phyloP scores from a whole-genome alignment of 2,329 filamentous ascomycete genomes.

The Lachnellula occidentalis region DNA sequence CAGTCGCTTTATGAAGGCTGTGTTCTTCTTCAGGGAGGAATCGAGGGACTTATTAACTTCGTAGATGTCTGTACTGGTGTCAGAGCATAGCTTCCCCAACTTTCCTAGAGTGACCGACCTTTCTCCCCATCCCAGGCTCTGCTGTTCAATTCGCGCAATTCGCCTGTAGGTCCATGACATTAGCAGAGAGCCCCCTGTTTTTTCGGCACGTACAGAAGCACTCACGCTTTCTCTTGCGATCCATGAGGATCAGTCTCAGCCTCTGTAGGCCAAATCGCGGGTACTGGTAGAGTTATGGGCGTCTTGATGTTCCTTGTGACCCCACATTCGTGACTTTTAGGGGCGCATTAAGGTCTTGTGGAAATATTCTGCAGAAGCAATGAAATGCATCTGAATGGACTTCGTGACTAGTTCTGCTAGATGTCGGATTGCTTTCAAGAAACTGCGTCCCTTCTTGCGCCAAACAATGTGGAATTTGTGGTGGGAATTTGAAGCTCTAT shows the following conservation, averaged over 20 bases:
- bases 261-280: constrained; percentile 15
- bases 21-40: constrained; percentile 96
- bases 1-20: constrained; percentile 92
- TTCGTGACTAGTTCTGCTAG: background rate
- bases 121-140: constrained; percentile 84
- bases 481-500: background rate
- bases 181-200: constrained; percentile 12
- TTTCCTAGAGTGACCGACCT: constrained; percentile 49
- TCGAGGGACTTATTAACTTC: constrained; percentile 72
- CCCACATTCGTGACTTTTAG: constrained; percentile 33
- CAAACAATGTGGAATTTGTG: background rate
- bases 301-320: constrained; percentile 27
- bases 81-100: constrained; percentile 7
- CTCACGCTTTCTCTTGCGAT: constrained; percentile 60
- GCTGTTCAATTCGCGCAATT: constrained; percentile 83
- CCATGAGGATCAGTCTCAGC: constrained; percentile 43
- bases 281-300: constrained; percentile 18
- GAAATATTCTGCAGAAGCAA: constrained; percentile 28
- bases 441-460: constrained; percentile 5
- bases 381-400: constrained; percentile 32
- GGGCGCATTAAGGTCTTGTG: constrained; percentile 30
- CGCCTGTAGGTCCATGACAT: constrained; percentile 50
- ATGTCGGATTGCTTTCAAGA: constrained; percentile 6
- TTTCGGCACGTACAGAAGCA: background rate
- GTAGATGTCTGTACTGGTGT: constrained; percentile 24